phyloP scores from a whole-genome alignment of 495 filamentous ascomycete species.

The Aspergillus ellipticus region DNA sequence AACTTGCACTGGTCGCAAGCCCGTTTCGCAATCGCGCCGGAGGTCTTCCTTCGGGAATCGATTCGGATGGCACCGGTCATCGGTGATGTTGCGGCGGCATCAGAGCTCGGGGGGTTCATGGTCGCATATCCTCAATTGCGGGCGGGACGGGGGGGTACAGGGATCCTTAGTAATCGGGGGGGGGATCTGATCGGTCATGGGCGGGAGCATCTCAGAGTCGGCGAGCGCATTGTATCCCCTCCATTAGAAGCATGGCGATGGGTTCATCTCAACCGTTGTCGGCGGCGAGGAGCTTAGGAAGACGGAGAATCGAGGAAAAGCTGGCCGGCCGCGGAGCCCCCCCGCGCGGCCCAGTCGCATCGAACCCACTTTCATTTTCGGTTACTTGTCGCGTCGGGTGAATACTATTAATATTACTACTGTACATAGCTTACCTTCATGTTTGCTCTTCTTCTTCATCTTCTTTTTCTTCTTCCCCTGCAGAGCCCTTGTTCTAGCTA shows the following conservation, averaged over 20 bases:
- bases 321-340: constrained; percentile 1
- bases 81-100: constrained; percentile 7
- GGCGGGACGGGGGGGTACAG: neutral
- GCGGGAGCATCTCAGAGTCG: neutral
- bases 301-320: constrained; percentile 2
- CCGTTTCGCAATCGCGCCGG: constrained; percentile 29
- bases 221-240: neutral
- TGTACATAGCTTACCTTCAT: no score
- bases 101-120: constrained; percentile 15
- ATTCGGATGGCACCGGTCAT: constrained; percentile 28
- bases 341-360: neutral
- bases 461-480: no score
- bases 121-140: neutral
- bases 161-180: neutral
- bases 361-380: neutral
- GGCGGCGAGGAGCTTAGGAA: neutral
- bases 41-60: constrained; percentile 22
- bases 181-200: neutral
- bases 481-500: no score
- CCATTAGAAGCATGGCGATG: neutral
- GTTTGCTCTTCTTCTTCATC: no score
- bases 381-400: no score
- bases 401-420: no score
- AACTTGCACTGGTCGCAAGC: constrained; percentile 45
- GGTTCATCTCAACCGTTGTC: neutral